These are phyloP conservation scores for Colletotrichum incanum DNA, from an alignment of 2,329 filamentous ascomycete species.

Conservation along the genomic window DNA sequence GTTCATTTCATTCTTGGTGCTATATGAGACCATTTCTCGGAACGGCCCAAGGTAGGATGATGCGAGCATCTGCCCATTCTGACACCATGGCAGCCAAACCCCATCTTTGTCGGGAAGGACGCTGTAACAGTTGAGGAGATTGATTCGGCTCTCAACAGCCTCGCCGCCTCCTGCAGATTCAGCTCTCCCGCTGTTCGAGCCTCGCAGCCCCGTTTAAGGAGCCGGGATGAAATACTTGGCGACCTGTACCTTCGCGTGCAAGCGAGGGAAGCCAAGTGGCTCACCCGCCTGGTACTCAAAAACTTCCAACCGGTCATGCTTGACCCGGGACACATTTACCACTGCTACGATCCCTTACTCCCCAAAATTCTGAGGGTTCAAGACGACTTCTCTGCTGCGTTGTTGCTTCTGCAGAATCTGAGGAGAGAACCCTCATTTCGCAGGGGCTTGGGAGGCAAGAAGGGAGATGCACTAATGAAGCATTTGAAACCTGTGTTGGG, in stretches of 20 bases:
- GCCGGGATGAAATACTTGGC: conserved; percentile 63
- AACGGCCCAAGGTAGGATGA: conserved; percentile 42
- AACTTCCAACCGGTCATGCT: conserved; percentile 78
- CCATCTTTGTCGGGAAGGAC: conserved; percentile 50
- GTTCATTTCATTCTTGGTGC: background rate
- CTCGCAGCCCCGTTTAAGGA: conserved; percentile 47
- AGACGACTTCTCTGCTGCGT: conserved; percentile 75
- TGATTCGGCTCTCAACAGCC: conserved; percentile 73
- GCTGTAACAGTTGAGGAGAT: conserved; percentile 80
- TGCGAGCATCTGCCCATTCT: background rate
- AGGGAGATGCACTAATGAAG: conserved; percentile 46
- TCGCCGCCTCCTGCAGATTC: conserved; percentile 80
- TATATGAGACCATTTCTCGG: conserved; percentile 45
- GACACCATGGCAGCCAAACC: conserved; percentile 60
- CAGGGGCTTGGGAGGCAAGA: conserved; percentile 40
- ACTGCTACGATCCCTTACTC: conserved; percentile 77
- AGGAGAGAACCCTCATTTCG: conserved; percentile 47
- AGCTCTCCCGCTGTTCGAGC: conserved; percentile 76
- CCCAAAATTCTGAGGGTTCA: conserved; percentile 80
- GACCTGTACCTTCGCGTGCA: conserved; percentile 72
- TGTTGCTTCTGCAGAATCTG: conserved; percentile 65
- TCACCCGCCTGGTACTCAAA: conserved; percentile 86
- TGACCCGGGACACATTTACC: conserved; percentile 69
- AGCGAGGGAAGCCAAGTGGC: conserved; percentile 87
- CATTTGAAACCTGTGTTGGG: conserved; percentile 70